Evolutionary conservation across 495 filamentous ascomycete genomes (phyloP), one percentile per base, ranked within the genome.

Genomic region (Aspergillus biplanus): DNA sequence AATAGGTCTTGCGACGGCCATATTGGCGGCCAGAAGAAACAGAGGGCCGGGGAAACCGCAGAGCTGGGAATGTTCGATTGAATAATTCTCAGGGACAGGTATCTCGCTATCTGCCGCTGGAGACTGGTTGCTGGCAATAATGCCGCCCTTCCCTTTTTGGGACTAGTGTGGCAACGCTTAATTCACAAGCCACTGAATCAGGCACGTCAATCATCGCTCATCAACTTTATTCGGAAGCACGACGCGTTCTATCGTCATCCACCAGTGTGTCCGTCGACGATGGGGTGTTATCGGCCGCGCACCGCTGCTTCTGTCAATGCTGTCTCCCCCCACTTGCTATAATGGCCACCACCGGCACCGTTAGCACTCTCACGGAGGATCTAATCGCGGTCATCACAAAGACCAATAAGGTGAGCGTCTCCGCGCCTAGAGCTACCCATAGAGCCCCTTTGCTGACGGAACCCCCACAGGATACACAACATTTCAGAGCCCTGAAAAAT

Each of bases 1-100:
- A 71, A 95, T 88, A 33, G 91, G 89, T 81, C 86, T 88, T 70
- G 92, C 88, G 73, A 96, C 81, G 69, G 89, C 90, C 92, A 96
- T 96, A 48, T 63, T 78, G 71, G 65, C 74, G 33, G 58, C 49
- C 66, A 58, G 59, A 61, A 71, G 66, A 62, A 67, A 65, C 65
- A 68, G 39, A 64, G 58, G 35, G 46, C 52, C 37, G 62, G 39
- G 18, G n/a, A 57, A 62, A 62, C 60, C 56, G 60, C 34, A 69
- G 58, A 62, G 33, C 61, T 56, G 48, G 56, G 49, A 58, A 39
- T 59, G 53, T 16, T 52, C 33, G 33, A 58, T 39, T 31, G 32
- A 57, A 16, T 27, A 27, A 56, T 15, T 15, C 15, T 35, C 15
- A 48, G 54, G 54, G 55, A 44, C 39, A 6, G 8, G 11, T 11